Evolutionary conservation across 805 yeast genomes (phyloP).

Genomic region (Pichia insulana): DNA sequence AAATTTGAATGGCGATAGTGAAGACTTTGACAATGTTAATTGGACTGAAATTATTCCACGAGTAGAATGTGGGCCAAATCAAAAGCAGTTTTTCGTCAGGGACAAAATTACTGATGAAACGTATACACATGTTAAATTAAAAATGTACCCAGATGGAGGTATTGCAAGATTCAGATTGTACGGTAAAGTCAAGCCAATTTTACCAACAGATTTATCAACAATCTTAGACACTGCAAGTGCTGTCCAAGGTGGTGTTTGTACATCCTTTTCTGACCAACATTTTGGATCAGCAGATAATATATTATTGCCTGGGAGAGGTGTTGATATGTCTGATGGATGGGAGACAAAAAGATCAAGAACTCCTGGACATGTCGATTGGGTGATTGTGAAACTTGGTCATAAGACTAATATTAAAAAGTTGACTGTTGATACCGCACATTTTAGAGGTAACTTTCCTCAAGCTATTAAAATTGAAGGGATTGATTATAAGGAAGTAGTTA

Average conservation of each 20-base stretch:
- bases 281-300: conserved; percentile 88
- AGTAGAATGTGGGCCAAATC: conserved; percentile 82
- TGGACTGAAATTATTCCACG: conserved; percentile 72
- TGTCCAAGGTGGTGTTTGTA: conserved; percentile 81
- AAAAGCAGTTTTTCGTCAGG: conserved; percentile 73
- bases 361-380: conserved; percentile 89
- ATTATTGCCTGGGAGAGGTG: conserved; percentile 87
- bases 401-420: conserved; percentile 46
- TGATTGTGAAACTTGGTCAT: conserved; percentile 69
- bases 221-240: conserved; percentile 74
- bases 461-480: conserved; percentile 61
- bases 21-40: conserved; percentile 26
- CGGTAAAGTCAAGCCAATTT: conserved; percentile 73
- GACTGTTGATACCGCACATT: conserved; percentile 86
- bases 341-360: conserved; percentile 85
- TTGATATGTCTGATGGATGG: conserved; percentile 98
- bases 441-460: conserved; percentile 92
- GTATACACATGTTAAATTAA: conserved; percentile 74
- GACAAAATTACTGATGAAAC: conserved; percentile 45
- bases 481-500: conserved; percentile 14
- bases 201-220: conserved; percentile 37
- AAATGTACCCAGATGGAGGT: conserved; percentile 98
- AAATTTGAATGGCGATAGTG: conserved; percentile 27
- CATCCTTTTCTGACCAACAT: conserved; percentile 81
- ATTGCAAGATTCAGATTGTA: conserved; percentile 89